Evolutionary conservation across 2,329 filamentous ascomycete genomes (phyloP).

Genomic region (Hymenotorrendiella dingleyae): DNA sequence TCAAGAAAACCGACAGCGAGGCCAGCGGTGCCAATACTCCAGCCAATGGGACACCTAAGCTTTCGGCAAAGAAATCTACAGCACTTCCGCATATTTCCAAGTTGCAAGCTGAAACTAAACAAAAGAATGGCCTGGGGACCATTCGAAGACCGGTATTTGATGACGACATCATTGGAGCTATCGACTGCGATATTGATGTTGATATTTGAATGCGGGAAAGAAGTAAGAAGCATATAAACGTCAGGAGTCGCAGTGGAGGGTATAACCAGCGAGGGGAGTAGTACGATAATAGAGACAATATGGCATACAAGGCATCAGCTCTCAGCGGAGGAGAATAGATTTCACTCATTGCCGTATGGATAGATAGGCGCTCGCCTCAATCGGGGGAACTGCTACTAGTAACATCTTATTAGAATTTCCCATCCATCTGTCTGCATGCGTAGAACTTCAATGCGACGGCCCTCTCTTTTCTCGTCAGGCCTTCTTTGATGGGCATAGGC

Average conservation of each 20-base stretch:
- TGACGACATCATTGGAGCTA: slow-evolving; percentile 82
- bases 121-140: slow-evolving; percentile 54
- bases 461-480: too few species aligned
- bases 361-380: too few species aligned
- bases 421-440: too few species aligned
- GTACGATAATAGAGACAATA: not conserved
- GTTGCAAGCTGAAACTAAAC: slow-evolving; percentile 29
- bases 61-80: slow-evolving; percentile 35
- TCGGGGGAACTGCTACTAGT: too few species aligned
- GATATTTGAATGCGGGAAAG: slow-evolving; percentile 39
- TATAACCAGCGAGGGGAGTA: not conserved
- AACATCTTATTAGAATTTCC: too few species aligned
- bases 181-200: slow-evolving; percentile 90
- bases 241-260: too few species aligned
- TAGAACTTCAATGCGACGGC: too few species aligned
- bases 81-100: slow-evolving; percentile 46
- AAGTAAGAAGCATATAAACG: not conserved
- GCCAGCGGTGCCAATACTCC: slow-evolving; percentile 47
- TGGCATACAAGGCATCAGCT: too few species aligned
- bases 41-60: slow-evolving; percentile 39
- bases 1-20: slow-evolving; percentile 44
- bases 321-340: not conserved
- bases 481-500: too few species aligned
- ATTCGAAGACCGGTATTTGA: slow-evolving; percentile 79
- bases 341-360: not conserved